Base-by-base conservation (phyloP, 208 protist species). In the Crithidia acanthocephali region DNA sequence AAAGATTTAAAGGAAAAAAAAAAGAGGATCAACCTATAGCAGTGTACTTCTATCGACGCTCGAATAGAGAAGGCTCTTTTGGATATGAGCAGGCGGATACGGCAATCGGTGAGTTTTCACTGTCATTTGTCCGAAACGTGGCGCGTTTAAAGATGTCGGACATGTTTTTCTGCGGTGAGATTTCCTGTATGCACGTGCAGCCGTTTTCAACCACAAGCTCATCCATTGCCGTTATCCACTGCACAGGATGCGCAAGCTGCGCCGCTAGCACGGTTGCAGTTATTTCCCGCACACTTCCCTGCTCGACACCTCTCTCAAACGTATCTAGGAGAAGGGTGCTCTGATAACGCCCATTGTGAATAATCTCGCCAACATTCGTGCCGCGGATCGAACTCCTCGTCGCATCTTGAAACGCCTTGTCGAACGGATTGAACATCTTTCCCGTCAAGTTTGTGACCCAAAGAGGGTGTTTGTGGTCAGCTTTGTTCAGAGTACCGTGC, bases 391-490 rank as follows among this genome's bases (percentile, higher is more conserved):
- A 53, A 8, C 90, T 79, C 18, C 73, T n/a, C 10, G 68, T 79
- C 3, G 75, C 74, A 0, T 70, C 22, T 30, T 90, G 88, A 69
- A 94, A 97, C 8, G 28, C 28, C 2, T 50, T n/a, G 51, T 82
- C 67, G 23, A 93, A 85, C 0, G 92, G 89, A 23, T 75, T 44
- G 74, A 95, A 97, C 1, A 60, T 63, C 8, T 50, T 83, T 20
- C 92, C 92, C 3, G 88, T 97, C 30, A 97, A 73, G 53, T 97
- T 97, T 18, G 87, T 92, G 2, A 97, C 57, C 90, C 90, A 97
- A 23, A 86, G 35, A 27, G 87, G 84, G 3, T 65, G 51, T 9
- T 63, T 52, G 11, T 32, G 51, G 16, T 52, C 44, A 2, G 22
- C 13, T 5, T 56, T 53, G 32, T 59, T 22, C 7, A 73, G 16